These are phyloP conservation scores for Populus trichocarpa DNA, from an alignment of 441 rosid genomes.

Conservation along the genomic window DNA sequence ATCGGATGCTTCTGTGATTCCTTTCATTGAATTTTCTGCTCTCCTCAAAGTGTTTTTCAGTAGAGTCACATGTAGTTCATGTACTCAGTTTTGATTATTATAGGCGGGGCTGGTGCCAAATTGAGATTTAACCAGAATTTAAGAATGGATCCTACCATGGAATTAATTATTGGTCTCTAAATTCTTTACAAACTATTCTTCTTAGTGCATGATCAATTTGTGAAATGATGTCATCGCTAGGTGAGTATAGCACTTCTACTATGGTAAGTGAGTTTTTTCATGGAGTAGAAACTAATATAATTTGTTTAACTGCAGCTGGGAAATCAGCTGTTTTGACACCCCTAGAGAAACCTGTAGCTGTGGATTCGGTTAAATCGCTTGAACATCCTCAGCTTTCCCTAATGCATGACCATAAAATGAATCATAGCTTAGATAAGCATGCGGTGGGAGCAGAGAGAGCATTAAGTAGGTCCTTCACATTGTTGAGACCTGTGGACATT, in stretches of 20 bases:
- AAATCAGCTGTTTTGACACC: constrained; percentile 30
- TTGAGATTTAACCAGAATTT: not conserved
- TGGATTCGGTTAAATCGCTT: constrained; percentile 24
- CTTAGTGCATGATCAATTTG: not conserved
- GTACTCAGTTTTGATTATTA: not conserved
- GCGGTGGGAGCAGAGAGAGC: constrained; percentile 38
- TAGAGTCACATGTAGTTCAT: not conserved
- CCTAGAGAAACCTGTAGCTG: constrained; percentile 25
- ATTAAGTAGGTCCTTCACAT: constrained; percentile 27
- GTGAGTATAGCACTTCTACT: not conserved
- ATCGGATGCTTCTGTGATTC: not conserved
- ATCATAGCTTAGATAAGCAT: constrained; percentile 28
- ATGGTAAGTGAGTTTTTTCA: not conserved
- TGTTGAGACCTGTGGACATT: constrained; percentile 25
- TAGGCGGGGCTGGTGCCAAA: not conserved
- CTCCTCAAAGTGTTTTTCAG: not conserved
- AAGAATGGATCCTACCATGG: not conserved
- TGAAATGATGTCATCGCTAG: not conserved
- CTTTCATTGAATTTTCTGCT: not conserved
- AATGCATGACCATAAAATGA: constrained; percentile 28
- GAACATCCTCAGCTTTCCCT: constrained; percentile 27
- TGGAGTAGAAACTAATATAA: constrained; percentile 17
- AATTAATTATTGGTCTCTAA: not conserved
- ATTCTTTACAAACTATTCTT: not conserved
- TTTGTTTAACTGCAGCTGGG: constrained; percentile 31